Evolutionary conservation across 768 basidiomycete species (phyloP), one percentile per base, ranked within the genome.

Genomic region (Kwoniella sp.): DNA sequence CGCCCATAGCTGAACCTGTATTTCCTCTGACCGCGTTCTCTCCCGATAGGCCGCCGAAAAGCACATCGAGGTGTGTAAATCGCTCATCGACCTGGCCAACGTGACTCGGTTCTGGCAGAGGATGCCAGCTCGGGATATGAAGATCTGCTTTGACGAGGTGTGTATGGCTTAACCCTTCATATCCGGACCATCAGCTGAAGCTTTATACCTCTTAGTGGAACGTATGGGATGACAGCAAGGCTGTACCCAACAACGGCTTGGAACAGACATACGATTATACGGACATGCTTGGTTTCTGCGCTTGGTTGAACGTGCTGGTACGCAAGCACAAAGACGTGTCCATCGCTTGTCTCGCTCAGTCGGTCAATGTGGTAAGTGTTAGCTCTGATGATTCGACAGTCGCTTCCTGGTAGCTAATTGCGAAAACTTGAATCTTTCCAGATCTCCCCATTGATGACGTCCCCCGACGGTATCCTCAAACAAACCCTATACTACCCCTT

Each of bases 321-420:
- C 82, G 86, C 20, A 85, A 88, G 56, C 85, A 86, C 4, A 85
- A 86, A 69, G 81, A 86, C 7, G 84, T 87, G 50, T 85, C 85
- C 65, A 86, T 87, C 54, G 86, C 86, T 1, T 87, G 86, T 70
- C 84, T 87, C 51, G 86, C 87, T 3, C 87, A 88, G 82, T 84
- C 75, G 57, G 84, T 82, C 50, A 81, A 81, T 61, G 79, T 79
- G 1, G 77, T 80, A 53, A 65, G 78, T 79, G 7, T 5, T 2
- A n/a, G 30, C 61, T 31, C 28, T 25, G 13, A 13, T 25, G 47
- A 48, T 17, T 25, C 50, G 29, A 45, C 9, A 12, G 12, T 26
- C 51, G 23, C 41, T 45, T 17, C 4, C 20, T 9, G 8, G 11
- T 45, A n/a, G n/a, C n/a, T n/a, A n/a, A n/a, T 11, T 22, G 20